phyloP scores from a whole-genome alignment of 768 basidiomycete genomes.

The Russula earlei region DNA sequence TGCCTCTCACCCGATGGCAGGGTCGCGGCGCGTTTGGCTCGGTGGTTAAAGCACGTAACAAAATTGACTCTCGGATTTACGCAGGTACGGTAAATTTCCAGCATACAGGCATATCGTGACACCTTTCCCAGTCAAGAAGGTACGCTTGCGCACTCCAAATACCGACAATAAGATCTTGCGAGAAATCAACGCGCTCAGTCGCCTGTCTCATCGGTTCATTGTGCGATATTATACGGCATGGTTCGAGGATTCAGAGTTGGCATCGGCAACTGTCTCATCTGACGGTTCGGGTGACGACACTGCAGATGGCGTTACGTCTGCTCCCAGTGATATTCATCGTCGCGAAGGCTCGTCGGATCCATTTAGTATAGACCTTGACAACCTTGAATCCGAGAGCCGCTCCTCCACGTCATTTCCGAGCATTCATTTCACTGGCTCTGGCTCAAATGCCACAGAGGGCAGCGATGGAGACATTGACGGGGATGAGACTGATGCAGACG shows the following conservation, averaged over 20 bases:
- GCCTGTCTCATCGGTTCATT: slow-evolving; percentile 80
- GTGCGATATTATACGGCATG: slow-evolving; percentile 89
- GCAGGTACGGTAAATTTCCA: slow-evolving; percentile 40
- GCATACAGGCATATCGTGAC: not conserved
- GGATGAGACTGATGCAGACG: slow-evolving; percentile 29
- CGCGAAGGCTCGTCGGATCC: slow-evolving; percentile 32
- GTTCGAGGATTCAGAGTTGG: slow-evolving; percentile 62
- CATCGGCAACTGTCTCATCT: slow-evolving; percentile 39
- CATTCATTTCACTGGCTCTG: slow-evolving; percentile 55
- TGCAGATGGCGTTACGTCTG: slow-evolving; percentile 46
- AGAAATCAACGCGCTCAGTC: slow-evolving; percentile 83
- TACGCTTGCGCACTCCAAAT: slow-evolving; percentile 66
- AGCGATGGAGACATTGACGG: slow-evolving; percentile 35
- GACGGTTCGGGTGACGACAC: slow-evolving; percentile 31
- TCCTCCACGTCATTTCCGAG: slow-evolving; percentile 67
- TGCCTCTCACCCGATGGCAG: slow-evolving; percentile 29
- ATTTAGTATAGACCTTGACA: slow-evolving; percentile 58
- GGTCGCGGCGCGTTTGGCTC: slow-evolving; percentile 88
- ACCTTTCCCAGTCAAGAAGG: slow-evolving; percentile 69
- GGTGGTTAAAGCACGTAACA: slow-evolving; percentile 90
- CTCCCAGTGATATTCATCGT: slow-evolving; percentile 34
- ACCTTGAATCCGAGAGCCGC: slow-evolving; percentile 40
- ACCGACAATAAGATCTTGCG: slow-evolving; percentile 84
- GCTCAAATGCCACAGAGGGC: slow-evolving; percentile 33
- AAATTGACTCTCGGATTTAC: slow-evolving; percentile 77